Percentiles rank a stretch among this genome's conserved stretches.
Evolutionary conservation across 805 yeast species (phyloP).

Genomic region (Zygosaccharomyces lentus): DNA sequence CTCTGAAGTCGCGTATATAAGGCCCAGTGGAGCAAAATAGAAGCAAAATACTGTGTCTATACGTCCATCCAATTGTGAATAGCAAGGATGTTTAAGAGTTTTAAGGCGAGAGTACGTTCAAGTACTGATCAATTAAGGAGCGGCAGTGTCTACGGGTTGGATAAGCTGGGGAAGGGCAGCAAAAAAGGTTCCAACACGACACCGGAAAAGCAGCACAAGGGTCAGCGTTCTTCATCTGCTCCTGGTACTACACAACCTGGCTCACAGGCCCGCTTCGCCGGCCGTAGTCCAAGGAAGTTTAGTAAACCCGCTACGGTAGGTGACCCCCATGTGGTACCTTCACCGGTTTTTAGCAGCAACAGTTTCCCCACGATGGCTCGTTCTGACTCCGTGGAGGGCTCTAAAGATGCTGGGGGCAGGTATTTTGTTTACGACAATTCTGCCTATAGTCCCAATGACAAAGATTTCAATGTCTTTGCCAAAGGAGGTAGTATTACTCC

Average conservation of each 20-base stretch:
- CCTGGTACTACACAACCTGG: slow-evolving; percentile 11
- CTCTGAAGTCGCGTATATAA: slow-evolving; percentile 3
- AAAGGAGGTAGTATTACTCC: slow-evolving; percentile 28
- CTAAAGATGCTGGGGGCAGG: slow-evolving; percentile 12
- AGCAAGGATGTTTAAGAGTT: slow-evolving; percentile 9
- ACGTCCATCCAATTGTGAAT: background rate
- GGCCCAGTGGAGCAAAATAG: background rate
- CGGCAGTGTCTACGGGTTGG: slow-evolving; percentile 14
- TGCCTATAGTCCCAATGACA: slow-evolving; percentile 20
- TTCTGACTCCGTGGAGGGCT: background rate
- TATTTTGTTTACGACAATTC: slow-evolving; percentile 36
- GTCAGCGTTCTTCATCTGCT: slow-evolving; percentile 10
- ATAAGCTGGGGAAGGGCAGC: slow-evolving; percentile 8
- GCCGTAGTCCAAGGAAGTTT: background rate
- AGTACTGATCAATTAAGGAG: slow-evolving; percentile 9
- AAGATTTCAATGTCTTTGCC: slow-evolving; percentile 19
- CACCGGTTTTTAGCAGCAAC: slow-evolving; percentile 1
- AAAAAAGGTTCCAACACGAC: slow-evolving; percentile 2
- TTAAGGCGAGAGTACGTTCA: slow-evolving; percentile 13
- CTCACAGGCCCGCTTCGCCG: background rate
- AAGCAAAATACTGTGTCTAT: background rate
- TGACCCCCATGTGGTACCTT: background rate
- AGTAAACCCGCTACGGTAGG: background rate
- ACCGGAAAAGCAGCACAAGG: background rate
- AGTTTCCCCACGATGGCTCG: background rate